Percentiles rank a stretch among this genome's conserved stretches.
Evolutionary conservation across 1,284 basidiomycete genomes (phyloP).

Genomic region (Tylopilus sp.): DNA sequence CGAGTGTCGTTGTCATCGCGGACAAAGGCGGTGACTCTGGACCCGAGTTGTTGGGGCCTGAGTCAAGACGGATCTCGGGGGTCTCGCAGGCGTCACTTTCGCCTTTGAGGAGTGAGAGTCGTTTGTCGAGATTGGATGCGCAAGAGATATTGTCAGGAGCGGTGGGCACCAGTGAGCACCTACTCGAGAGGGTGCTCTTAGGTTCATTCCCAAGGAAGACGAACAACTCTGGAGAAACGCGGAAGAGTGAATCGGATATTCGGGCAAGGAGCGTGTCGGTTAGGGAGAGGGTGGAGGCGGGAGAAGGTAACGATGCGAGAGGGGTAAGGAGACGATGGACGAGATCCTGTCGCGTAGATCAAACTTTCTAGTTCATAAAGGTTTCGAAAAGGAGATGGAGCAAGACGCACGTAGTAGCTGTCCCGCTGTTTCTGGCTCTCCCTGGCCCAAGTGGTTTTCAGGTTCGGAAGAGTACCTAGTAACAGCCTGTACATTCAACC

Average conservation of each 20-base stretch:
- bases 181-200: slow-evolving; percentile 33
- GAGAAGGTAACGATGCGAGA: slow-evolving; percentile 46
- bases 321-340: slow-evolving; percentile 59
- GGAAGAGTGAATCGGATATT: slow-evolving; percentile 54
- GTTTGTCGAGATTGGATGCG: slow-evolving; percentile 50
- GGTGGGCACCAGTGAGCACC: slow-evolving; percentile 51
- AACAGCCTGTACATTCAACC: slow-evolving; percentile 45
- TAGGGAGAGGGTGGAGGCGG: slow-evolving; percentile 40
- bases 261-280: slow-evolving; percentile 49
- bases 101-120: slow-evolving; percentile 47
- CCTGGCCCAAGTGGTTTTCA: slow-evolving; percentile 56
- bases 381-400: neutral
- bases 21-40: slow-evolving; percentile 20
- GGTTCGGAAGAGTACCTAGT: slow-evolving; percentile 54
- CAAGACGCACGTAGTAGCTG: slow-evolving; percentile 60
- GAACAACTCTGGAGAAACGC: slow-evolving; percentile 53
- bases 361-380: neutral
- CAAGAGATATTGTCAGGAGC: slow-evolving; percentile 47
- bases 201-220: slow-evolving; percentile 49
- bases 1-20: slow-evolving; percentile 4
- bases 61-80: slow-evolving; percentile 57
- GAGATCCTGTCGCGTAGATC: slow-evolving; percentile 49
- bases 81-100: slow-evolving; percentile 28
- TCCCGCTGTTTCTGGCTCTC: slow-evolving; percentile 59
- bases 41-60: slow-evolving; percentile 27